Evolutionary conservation across 116 monocot species (phyloP).

Genomic region (Thalassia testudinum): DNA sequence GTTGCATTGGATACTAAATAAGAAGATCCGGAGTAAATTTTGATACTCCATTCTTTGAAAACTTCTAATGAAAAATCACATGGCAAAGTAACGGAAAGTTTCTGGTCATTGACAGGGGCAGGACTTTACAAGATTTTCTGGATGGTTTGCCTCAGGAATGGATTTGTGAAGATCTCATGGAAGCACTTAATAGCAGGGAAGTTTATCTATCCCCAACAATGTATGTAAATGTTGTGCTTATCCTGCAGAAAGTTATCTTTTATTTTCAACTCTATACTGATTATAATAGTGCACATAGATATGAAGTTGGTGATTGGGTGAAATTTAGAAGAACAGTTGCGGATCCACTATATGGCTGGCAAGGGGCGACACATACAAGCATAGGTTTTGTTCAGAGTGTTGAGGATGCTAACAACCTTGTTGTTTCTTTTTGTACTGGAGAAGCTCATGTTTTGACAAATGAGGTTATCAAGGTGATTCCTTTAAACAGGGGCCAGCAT

Average conservation of each 20-base stretch:
- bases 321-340: conserved; percentile 60
- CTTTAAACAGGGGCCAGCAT: conserved; percentile 90
- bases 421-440: conserved; percentile 83
- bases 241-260: not conserved
- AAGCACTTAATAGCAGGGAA: conserved; percentile 64
- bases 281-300: conserved; percentile 21
- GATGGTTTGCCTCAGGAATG: conserved; percentile 93
- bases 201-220: conserved; percentile 85
- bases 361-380: conserved; percentile 70
- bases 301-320: conserved; percentile 90
- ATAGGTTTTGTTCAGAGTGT: conserved; percentile 84
- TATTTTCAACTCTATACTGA: not conserved
- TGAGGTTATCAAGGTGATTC: conserved; percentile 86
- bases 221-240: conserved; percentile 27
- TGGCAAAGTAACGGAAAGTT: no score
- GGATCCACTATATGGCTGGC: conserved; percentile 76
- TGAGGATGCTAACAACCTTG: conserved; percentile 32
- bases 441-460: conserved; percentile 49
- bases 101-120: conserved; percentile 43
- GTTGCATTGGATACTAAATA: no score
- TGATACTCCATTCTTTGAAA: no score
- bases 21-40: no score
- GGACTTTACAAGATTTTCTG: conserved; percentile 82
- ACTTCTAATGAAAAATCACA: no score
- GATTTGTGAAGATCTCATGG: conserved; percentile 98